Conservation (phyloP, 371 early-diverging fungal genomes). For the Paraphysoderma sedebokerense region DNA sequence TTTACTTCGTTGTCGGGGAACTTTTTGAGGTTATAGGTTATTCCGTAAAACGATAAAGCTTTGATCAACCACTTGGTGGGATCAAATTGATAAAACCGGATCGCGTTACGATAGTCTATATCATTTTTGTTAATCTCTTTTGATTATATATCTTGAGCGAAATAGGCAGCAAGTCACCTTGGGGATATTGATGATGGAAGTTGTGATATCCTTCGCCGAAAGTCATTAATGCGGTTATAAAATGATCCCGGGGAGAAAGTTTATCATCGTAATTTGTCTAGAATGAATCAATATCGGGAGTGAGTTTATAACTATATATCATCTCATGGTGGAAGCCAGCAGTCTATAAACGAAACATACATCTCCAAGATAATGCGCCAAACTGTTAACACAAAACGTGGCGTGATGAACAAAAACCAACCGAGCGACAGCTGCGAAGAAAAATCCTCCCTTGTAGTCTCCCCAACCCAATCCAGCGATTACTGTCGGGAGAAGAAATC, state of each 20-base stretch:
- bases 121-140: too few species aligned
- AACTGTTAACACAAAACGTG: slow-evolving; percentile 17
- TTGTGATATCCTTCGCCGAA: slow-evolving; percentile 31
- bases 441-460: slow-evolving; percentile 14
- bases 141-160: neutral
- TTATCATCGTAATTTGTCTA: neutral
- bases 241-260: slow-evolving; percentile 14
- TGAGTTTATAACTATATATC: too few species aligned
- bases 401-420: slow-evolving; percentile 18
- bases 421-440: slow-evolving; percentile 7
- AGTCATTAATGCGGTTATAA: slow-evolving; percentile 24
- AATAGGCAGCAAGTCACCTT: neutral
- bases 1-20: slow-evolving; percentile 1
- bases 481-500: slow-evolving; percentile 60
- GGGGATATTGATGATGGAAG: slow-evolving; percentile 7
- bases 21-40: neutral
- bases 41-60: neutral
- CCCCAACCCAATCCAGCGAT: slow-evolving; percentile 44
- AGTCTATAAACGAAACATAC: too few species aligned
- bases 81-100: slow-evolving; percentile 6
- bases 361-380: neutral
- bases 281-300: too few species aligned
- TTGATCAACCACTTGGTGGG: slow-evolving; percentile 9
- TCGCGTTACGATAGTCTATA: slow-evolving; percentile 10
- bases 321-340: too few species aligned